Conservation (phyloP, 2,329 filamentous ascomycete species). For the Immersiporthe knoxdaviesiana region DNA sequence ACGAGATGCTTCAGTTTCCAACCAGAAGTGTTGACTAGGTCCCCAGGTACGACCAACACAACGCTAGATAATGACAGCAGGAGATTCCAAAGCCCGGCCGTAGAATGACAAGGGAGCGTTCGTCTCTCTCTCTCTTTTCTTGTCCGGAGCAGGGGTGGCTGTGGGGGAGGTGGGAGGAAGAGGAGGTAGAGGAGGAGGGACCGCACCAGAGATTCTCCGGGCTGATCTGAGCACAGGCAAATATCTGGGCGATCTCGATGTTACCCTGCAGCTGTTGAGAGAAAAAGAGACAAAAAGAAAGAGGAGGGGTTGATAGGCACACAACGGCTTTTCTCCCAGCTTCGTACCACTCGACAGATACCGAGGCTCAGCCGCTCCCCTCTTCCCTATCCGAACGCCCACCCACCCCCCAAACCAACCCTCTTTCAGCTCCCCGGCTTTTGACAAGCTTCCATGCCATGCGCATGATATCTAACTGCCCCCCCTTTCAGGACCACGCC, state of each 20-base stretch:
- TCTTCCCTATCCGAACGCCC: not conserved
- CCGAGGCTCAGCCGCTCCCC: slow-evolving; percentile 7
- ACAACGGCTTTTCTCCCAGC: not conserved
- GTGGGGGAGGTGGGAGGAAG: no score
- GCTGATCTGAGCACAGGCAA: not conserved
- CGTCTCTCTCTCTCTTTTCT: not conserved
- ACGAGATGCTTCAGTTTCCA: not conserved
- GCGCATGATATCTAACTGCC: not conserved
- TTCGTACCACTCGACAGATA: not conserved
- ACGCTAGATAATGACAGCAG: not conserved
- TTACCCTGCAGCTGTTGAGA: not conserved
- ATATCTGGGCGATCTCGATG: not conserved
- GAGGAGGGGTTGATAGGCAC: not conserved
- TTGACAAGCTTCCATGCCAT: not conserved
- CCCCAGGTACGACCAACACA: not conserved
- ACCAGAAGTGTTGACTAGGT: not conserved
- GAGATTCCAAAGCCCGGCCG: not conserved
- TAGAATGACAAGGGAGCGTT: not conserved
- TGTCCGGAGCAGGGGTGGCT: no score
- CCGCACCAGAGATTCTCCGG: not conserved
- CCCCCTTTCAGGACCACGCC: slow-evolving; percentile 5
- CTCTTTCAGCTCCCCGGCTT: not conserved
- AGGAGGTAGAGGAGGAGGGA: not conserved
- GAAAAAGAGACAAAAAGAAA: not conserved
- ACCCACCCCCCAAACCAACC: not conserved